phyloP scores from a whole-genome alignment of 768 basidiomycete genomes.

The Termitomyces sp. region DNA sequence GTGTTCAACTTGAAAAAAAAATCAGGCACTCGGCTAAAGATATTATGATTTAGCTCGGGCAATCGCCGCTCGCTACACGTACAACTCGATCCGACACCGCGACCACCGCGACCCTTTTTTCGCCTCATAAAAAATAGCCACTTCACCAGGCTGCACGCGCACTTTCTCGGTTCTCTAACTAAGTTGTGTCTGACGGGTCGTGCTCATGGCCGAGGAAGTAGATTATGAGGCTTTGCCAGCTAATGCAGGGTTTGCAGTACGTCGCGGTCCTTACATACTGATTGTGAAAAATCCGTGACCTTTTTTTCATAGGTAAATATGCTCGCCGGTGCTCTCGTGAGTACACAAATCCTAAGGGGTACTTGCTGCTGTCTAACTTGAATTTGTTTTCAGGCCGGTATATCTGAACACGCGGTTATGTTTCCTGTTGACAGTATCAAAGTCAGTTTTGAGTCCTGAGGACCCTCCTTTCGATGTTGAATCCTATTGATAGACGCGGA shows the following conservation, averaged over 20 bases:
- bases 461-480: neutral
- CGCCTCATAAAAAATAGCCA: conserved; percentile 3
- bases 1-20: neutral
- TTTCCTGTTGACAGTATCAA: conserved; percentile 99
- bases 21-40: conserved; percentile 1
- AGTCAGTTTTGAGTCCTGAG: conserved; percentile 41
- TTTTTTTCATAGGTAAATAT: conserved; percentile 72
- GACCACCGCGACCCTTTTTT: neutral
- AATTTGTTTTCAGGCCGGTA: conserved; percentile 70
- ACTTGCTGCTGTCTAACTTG: neutral
- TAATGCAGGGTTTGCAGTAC: conserved; percentile 75
- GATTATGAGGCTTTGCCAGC: conserved; percentile 56
- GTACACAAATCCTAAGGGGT: conserved; percentile 24
- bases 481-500: conserved; percentile 71
- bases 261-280: conserved; percentile 20
- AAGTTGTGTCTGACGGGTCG: neutral
- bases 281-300: conserved; percentile 8
- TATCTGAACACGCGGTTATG: conserved; percentile 99
- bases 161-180: neutral
- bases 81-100: neutral
- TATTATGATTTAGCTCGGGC: neutral
- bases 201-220: conserved; percentile 38
- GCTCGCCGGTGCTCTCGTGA: conserved; percentile 92
- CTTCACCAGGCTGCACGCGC: conserved; percentile 1
- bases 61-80: neutral